A percentile compares a stretch with the other conserved stretches of the same genome.
phyloP scores from a whole-genome alignment of 148 eudicot genomes.

The Linanthus parryae region DNA sequence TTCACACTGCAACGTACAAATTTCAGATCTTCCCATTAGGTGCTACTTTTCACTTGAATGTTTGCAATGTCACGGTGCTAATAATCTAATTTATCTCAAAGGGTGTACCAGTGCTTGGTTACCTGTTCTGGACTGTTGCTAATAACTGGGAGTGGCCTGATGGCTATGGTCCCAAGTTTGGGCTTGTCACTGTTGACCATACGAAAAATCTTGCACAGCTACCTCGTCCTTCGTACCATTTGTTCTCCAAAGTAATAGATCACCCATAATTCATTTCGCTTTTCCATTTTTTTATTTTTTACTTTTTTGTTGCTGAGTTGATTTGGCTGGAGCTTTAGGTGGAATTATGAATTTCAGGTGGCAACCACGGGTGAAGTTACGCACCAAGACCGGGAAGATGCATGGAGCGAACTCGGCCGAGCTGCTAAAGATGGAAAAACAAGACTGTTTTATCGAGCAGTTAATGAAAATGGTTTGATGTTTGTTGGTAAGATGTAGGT shows the following conservation, averaged over 20 bases:
- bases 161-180: conserved; percentile 96
- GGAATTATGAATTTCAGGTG: conserved; percentile 34
- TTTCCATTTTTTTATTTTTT: no score
- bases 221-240: conserved; percentile 85
- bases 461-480: conserved; percentile 70
- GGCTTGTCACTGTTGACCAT: conserved; percentile 96
- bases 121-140: conserved; percentile 92
- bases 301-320: not conserved
- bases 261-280: not conserved
- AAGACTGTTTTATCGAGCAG: conserved; percentile 84
- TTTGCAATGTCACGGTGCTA: no score
- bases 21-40: not conserved
- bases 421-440: conserved; percentile 62
- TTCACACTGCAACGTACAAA: no score
- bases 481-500: conserved; percentile 80
- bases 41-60: not conserved
- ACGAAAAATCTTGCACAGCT: conserved; percentile 63
- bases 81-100: conserved; percentile 25
- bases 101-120: conserved; percentile 84
- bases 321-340: not conserved
- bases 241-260: conserved; percentile 57
- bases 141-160: conserved; percentile 99
- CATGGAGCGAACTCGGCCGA: conserved; percentile 65
- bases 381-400: conserved; percentile 54
- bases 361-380: conserved; percentile 67